A percentile compares a stretch with the other conserved stretches of the same genome.
Conservation (phyloP, 306 rosid species). For the Vigna mungo region DNA sequence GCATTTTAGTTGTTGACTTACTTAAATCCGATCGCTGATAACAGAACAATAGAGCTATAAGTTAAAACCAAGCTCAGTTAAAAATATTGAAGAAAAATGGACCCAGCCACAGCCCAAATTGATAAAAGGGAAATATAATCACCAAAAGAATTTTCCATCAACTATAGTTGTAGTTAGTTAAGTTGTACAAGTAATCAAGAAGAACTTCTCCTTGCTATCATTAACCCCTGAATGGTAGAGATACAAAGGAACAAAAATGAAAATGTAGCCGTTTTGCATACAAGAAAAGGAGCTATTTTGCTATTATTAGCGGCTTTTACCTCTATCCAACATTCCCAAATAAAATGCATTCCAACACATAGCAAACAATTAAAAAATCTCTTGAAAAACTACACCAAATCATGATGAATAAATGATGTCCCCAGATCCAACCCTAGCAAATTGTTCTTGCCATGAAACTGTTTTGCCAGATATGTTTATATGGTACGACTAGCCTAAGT, state of each 20-base stretch:
- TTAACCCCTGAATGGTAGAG: constrained; percentile 7
- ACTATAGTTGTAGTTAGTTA: not conserved
- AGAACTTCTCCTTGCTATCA: not conserved
- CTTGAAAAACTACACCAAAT: not conserved
- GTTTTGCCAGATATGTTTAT: not conserved
- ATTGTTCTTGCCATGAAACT: not conserved
- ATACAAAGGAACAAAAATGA: not conserved
- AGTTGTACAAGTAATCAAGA: not conserved
- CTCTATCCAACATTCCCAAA: not conserved
- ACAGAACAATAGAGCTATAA: not conserved
- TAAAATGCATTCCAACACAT: not conserved
- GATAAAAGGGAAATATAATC: not conserved
- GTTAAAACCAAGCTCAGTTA: not conserved
- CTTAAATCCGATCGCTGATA: constrained; percentile 8
- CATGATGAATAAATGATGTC: constrained; percentile 26
- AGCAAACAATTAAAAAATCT: not conserved
- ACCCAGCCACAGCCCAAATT: constrained; percentile 23
- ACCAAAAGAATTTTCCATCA: constrained; percentile 5
- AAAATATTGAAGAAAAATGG: constrained; percentile 16
- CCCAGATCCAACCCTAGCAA: constrained; percentile 23
- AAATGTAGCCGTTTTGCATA: not conserved
- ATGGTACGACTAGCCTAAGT: constrained; percentile 1
- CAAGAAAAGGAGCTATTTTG: not conserved
- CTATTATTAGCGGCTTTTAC: not conserved
- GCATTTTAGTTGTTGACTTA: constrained; percentile 4